Evolutionary conservation across 371 early-diverging fungal genomes (phyloP).

Genomic region (Syncephalastrum monosporum): DNA sequence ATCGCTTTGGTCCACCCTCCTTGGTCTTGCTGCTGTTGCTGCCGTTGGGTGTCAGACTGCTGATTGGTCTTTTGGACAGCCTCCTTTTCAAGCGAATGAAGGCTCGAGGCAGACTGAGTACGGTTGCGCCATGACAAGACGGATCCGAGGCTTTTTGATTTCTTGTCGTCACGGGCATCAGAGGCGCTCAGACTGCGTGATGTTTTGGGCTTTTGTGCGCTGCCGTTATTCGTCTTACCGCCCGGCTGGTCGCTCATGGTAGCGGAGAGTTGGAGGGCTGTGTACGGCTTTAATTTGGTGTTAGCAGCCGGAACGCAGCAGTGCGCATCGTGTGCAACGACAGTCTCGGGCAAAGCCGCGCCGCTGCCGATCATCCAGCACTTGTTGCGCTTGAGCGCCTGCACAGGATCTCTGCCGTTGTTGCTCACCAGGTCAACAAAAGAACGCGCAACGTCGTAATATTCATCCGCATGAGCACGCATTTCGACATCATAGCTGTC

Average conservation of each 20-base stretch:
- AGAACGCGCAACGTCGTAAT: slow-evolving; percentile 9
- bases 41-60: no score
- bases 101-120: no score
- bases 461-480: slow-evolving; percentile 14
- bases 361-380: slow-evolving; percentile 18
- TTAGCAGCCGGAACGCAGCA: slow-evolving; percentile 21
- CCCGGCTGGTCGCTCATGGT: no score
- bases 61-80: no score
- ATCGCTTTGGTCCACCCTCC: neutral
- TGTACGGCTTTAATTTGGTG: slow-evolving; percentile 38
- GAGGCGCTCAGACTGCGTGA: no score
- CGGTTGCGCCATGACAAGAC: no score
- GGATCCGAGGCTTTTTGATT: no score
- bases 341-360: slow-evolving; percentile 11
- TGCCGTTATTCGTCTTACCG: no score
- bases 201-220: no score
- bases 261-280: slow-evolving; percentile 21
- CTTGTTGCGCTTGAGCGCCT: slow-evolving; percentile 10
- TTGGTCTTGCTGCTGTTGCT: neutral
- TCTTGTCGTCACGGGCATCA: no score
- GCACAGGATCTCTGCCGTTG: slow-evolving; percentile 3
- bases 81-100: no score
- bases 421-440: slow-evolving; percentile 7
- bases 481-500: slow-evolving; percentile 31
- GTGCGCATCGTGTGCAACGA: slow-evolving; percentile 10